Evolutionary conservation across 495 filamentous ascomycete genomes (phyloP).

Genomic region (Aspergillus sclerotioniger): DNA sequence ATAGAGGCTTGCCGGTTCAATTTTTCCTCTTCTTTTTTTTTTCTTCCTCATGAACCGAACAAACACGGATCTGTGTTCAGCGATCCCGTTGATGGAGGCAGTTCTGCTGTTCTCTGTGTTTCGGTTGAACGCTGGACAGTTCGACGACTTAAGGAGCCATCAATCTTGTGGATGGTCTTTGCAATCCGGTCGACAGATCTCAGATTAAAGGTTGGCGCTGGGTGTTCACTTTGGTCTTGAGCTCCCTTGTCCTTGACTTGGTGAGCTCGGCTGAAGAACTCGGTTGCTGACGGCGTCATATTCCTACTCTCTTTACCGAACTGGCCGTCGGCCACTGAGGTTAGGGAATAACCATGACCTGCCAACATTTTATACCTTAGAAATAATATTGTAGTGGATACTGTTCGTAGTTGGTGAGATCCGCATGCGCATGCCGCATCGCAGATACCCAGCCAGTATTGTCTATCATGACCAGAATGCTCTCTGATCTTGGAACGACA

Average conservation of each 20-base stretch:
- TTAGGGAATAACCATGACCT: conserved; percentile 81
- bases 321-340: conserved; percentile 77
- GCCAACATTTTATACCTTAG: conserved; percentile 55
- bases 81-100: conserved; percentile 57
- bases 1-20: conserved; percentile 25
- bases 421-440: not conserved
- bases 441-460: not conserved
- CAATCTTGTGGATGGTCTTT: conserved; percentile 64
- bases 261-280: conserved; percentile 65
- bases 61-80: conserved; percentile 78
- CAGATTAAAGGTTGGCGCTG: conserved; percentile 61
- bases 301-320: conserved; percentile 80
- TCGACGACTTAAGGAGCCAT: conserved; percentile 85
- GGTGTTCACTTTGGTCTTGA: conserved; percentile 54
- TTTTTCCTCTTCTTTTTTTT: conserved; percentile 16
- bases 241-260: conserved; percentile 56
- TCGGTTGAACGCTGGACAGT: conserved; percentile 79
- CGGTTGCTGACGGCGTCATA: conserved; percentile 70
- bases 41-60: conserved; percentile 48
- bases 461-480: conserved; percentile 4
- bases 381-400: not conserved
- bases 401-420: conserved; percentile 1
- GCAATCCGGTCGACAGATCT: conserved; percentile 91
- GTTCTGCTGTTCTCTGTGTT: conserved; percentile 41
- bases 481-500: not conserved